Base-by-base conservation (phyloP, 139 green algal species). In the Closterium sp. region DNA sequence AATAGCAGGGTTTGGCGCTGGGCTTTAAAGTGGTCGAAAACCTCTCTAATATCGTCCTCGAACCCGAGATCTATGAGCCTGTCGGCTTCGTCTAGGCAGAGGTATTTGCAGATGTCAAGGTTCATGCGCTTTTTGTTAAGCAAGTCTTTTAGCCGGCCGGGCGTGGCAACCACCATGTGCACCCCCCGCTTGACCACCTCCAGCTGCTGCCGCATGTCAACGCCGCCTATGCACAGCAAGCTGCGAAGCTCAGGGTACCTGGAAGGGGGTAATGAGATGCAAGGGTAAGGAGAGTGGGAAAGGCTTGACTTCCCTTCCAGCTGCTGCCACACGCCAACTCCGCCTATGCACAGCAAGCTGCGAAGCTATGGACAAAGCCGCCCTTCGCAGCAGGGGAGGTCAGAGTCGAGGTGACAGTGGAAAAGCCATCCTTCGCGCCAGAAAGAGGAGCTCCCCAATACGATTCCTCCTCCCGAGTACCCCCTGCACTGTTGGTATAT, bases 1-100 rank as follows among this genome's bases (percentile, higher is more conserved):
- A 99, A 99, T 96, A 99, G 98, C 31, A 98, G 95, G 90, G 98
- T 99, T 95, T 99, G 98, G 33, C 98, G 95, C 96, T 98, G 98
- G 31, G 93, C 92, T 84, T 96, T 96, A 96, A 98, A 98, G 95
- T 95, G 97, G 33, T 89, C 87, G 66, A 95, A 94, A 25, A 96
- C 90, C 89, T 97, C 94, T 1, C 96, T 93, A 81, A 99, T 97
- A 94, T 99, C 97, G 84, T 99, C 98, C 92, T 99, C 97, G 93
- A 99, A 99, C 0, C 98, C 98, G 85, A 97, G 93, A 93, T 99
- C 92, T 81, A 99, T 97, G 97, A 99, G 99, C 91, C 98, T 95
- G 93, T 99, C 98, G 5, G 98, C 98, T 95, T 99, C 98, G 92
- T 99, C 98, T 89, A 99, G 95, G 92, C 96, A 98, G 36, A 99